Base-by-base conservation (phyloP, 345 rosid genomes). In the Heritiera littoralis region DNA sequence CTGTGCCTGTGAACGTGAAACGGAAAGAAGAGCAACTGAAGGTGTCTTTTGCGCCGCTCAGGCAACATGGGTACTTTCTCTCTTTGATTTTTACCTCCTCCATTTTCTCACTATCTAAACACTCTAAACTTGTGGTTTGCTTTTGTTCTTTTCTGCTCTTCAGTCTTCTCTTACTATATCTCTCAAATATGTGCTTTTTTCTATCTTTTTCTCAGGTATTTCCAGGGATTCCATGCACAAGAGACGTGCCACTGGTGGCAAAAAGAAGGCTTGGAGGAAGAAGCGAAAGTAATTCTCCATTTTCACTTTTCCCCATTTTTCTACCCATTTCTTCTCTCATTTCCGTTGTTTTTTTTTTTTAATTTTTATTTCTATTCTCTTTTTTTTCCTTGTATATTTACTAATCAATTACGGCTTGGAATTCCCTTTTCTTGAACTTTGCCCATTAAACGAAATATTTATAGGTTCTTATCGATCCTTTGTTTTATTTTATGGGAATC, bases 241-340 rank as follows among this genome's bases (percentile, higher is more conserved):
- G 90, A 88, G 97, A 82, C 92, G 97, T 80, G 97, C 94, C 85
- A 90, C 97, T 45, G 97, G 97, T 32, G 94, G 97, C 80, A 92
- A 92, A 87, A 88, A 90, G 92, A 90, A 90, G 85, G 91, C 90
- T 6, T 92, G 97, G 97, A 90, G 94, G 86, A 92, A 90, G 93
- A 92, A 92, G 97, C 74, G 97, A 87, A 92, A 92, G 94, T 92
- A 71, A 80, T 77, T 18, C 20, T 28, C n/a, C 1, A 6, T 9
- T 35, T 46, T 6, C 23, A 0, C 0, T 78, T 0, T 23, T 52
- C 68, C 52, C 10, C 23, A 8, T 10, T 23, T 28, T 30, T n/a
- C n/a, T 12, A 51, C 7, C 7, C n/a, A 0, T 54, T 54, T 52
- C 2, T 52, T 23, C 9, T 7, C 32, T 23, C 6, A 23, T 28